phyloP scores from a whole-genome alignment of 768 basidiomycete genomes.

The Leccinum disarticulatum region DNA sequence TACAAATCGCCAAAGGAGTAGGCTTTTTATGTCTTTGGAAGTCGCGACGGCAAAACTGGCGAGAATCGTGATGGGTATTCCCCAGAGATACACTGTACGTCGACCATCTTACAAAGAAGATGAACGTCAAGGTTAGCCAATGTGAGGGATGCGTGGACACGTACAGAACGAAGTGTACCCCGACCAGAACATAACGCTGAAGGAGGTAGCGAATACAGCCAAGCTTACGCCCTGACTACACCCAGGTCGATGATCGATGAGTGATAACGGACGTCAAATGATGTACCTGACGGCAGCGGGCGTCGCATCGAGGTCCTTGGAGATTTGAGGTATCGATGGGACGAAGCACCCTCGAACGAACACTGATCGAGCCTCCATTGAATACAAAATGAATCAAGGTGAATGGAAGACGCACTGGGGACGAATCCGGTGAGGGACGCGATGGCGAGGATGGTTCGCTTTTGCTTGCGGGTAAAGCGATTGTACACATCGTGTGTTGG shows the following conservation, averaged over 20 bases:
- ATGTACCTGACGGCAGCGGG: constrained; percentile 55
- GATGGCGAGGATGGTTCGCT: constrained; percentile 52
- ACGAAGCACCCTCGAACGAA: constrained; percentile 70
- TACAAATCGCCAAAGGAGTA: constrained; percentile 63
- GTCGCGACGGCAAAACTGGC: constrained; percentile 61
- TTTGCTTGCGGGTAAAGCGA: constrained; percentile 54
- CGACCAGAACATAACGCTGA: constrained; percentile 53
- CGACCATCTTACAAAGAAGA: constrained; percentile 54
- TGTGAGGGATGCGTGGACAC: constrained; percentile 13
- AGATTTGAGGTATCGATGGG: constrained; percentile 73
- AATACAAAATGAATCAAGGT: background rate
- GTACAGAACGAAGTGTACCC: constrained; percentile 51
- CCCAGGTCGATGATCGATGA: constrained; percentile 49
- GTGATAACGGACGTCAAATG: background rate
- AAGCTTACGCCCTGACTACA: background rate
- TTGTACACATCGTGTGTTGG: constrained; percentile 43
- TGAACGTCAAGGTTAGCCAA: background rate
- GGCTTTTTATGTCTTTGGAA: constrained; percentile 38
- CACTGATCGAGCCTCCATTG: constrained; percentile 39
- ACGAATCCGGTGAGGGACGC: constrained; percentile 63
- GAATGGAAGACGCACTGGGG: constrained; percentile 46
- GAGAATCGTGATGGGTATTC: constrained; percentile 57
- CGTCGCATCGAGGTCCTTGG: constrained; percentile 59
- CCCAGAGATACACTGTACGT: constrained; percentile 54
- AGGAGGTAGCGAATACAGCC: constrained; percentile 40